Conservation (phyloP, 352 stramenopile genomes). For the Thalassiosira hispida region DNA sequence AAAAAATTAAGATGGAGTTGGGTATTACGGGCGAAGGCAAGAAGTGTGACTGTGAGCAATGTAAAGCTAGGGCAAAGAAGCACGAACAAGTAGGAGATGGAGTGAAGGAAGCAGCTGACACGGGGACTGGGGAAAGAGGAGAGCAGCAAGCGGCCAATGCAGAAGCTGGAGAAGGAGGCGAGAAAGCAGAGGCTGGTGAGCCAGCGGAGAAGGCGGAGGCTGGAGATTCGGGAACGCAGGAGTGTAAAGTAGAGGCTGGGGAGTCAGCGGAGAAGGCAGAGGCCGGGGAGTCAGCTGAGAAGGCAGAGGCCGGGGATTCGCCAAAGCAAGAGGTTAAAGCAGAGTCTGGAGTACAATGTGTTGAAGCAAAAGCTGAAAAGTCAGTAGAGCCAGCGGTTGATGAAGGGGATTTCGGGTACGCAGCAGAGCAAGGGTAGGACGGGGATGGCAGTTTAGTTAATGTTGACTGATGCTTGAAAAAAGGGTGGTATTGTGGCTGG, state of each 20-base stretch:
- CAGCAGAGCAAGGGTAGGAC: too few relatives aligned
- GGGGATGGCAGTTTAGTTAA: too few relatives aligned
- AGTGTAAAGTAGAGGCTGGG: background rate
- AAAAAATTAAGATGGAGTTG: conserved; percentile 46
- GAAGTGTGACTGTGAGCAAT: conserved; percentile 43
- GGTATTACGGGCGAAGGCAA: conserved; percentile 33
- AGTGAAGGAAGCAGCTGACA: too few relatives aligned
- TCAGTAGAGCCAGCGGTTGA: too few relatives aligned
- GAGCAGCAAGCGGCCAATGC: background rate
- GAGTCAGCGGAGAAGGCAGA: background rate
- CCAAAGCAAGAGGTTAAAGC: background rate
- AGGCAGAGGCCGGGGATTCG: background rate
- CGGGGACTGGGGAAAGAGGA: background rate
- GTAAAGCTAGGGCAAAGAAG: conserved; percentile 13
- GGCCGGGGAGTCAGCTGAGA: background rate
- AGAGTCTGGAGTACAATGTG: background rate
- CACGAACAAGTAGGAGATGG: background rate
- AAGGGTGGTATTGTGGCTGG: too few relatives aligned
- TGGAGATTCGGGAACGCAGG: background rate
- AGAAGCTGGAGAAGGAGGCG: background rate
- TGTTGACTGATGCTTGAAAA: too few relatives aligned
- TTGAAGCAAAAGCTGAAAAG: background rate
- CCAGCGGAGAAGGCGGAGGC: too few relatives aligned
- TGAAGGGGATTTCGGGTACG: too few relatives aligned
- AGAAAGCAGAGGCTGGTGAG: background rate